Percentiles rank a stretch among this genome's conserved stretches.
phyloP scores from a whole-genome alignment of 768 basidiomycete genomes.

The Collybia sordida region DNA sequence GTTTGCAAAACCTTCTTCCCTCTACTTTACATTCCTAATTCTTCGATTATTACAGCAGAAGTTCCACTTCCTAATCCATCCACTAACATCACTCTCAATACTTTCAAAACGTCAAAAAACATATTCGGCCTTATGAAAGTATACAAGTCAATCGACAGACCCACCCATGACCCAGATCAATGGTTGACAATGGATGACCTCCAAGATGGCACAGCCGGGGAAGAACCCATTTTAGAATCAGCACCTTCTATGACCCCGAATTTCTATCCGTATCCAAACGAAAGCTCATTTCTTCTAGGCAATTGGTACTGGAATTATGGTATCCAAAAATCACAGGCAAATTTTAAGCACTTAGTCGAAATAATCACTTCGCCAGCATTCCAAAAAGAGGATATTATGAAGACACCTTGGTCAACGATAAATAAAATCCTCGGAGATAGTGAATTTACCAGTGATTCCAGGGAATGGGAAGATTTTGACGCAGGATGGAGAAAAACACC shows the following conservation, averaged over 20 bases:
- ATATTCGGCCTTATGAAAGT: neutral
- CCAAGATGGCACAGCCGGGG: neutral
- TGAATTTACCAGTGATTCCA: too few relatives aligned
- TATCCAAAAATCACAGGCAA: constrained; percentile 12
- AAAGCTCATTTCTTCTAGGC: constrained; percentile 8
- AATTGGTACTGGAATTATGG: constrained; percentile 20
- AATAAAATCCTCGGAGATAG: neutral
- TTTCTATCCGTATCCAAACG: constrained; percentile 5
- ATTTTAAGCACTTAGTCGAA: constrained; percentile 11
- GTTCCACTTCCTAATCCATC: neutral
- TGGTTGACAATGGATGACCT: neutral
- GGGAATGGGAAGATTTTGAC: neutral
- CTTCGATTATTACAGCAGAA: too few relatives aligned
- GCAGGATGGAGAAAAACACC: neutral
- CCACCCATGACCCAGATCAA: neutral
- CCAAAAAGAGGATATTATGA: neutral
- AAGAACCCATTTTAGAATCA: neutral
- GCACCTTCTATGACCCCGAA: neutral
- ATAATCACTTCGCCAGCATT: constrained; percentile 14
- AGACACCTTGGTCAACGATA: neutral
- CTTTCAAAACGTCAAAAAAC: neutral
- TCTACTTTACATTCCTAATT: too few relatives aligned
- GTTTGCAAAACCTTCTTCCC: neutral
- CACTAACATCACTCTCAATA: neutral
- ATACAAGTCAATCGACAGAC: neutral